These are phyloP conservation scores for Ganoderma meredithae DNA, from an alignment of 1,284 basidiomycete species.

Conservation along the genomic window DNA sequence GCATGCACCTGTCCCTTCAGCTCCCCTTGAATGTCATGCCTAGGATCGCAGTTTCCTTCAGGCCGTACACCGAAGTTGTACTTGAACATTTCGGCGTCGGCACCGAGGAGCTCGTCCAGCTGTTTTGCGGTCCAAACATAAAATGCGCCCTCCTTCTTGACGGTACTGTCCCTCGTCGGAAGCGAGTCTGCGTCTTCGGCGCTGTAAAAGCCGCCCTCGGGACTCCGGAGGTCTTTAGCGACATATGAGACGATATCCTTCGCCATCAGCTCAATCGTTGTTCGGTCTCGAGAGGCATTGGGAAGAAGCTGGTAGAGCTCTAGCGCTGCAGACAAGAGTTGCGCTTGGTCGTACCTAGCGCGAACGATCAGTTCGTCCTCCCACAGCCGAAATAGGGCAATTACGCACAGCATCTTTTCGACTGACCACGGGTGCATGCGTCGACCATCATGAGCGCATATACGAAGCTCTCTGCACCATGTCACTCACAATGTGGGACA, in stretches of 20 bases:
- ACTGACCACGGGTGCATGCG: slow-evolving; percentile 31
- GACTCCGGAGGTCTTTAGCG: slow-evolving; percentile 44
- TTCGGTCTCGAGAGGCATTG: slow-evolving; percentile 36
- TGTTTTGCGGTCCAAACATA: slow-evolving; percentile 50
- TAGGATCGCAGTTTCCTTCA: slow-evolving; percentile 50
- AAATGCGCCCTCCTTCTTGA: slow-evolving; percentile 52
- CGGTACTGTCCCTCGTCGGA: slow-evolving; percentile 38
- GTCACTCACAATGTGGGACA: slow-evolving; percentile 48
- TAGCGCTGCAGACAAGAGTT: slow-evolving; percentile 39
- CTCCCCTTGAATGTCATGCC: slow-evolving; percentile 50
- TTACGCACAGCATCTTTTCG: slow-evolving; percentile 52
- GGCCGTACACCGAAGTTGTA: slow-evolving; percentile 47
- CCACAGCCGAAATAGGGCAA: too few species aligned
- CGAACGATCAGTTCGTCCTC: background rate
- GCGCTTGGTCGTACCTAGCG: slow-evolving; percentile 50
- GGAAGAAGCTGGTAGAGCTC: slow-evolving; percentile 41
- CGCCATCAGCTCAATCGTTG: slow-evolving; percentile 35
- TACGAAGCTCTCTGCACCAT: background rate
- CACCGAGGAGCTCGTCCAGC: slow-evolving; percentile 45
- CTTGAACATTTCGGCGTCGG: slow-evolving; percentile 42
- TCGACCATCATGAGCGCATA: background rate
- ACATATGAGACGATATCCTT: slow-evolving; percentile 47
- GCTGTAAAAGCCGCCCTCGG: slow-evolving; percentile 49
- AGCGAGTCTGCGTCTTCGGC: slow-evolving; percentile 55
- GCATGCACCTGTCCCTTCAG: slow-evolving; percentile 40